Percentiles rank a stretch among this genome's conserved stretches.
Evolutionary conservation across 2,329 filamentous ascomycete genomes (phyloP).

Genomic region (Penicillium hordei): DNA sequence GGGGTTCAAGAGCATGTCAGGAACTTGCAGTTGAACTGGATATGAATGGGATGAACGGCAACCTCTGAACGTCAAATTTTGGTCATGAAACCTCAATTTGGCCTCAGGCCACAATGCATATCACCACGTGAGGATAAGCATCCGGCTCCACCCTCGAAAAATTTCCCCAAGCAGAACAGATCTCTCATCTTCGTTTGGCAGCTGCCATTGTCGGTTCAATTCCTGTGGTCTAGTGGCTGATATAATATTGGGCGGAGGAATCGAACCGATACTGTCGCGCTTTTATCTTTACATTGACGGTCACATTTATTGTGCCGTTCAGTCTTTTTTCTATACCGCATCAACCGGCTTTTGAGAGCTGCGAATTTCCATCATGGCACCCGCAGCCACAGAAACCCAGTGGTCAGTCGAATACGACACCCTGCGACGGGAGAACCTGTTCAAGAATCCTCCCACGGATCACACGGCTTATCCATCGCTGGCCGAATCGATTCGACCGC

Average conservation of each 20-base stretch:
- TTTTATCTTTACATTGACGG: conserved; percentile 8
- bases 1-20: neutral
- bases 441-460: conserved; percentile 83
- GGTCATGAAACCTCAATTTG: neutral
- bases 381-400: conserved; percentile 61
- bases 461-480: conserved; percentile 84
- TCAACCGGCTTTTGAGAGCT: conserved; percentile 7
- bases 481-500: conserved; percentile 80
- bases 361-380: conserved; percentile 49
- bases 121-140: conserved; percentile 46
- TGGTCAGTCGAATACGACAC: conserved; percentile 90
- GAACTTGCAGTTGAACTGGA: neutral
- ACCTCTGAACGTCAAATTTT: neutral
- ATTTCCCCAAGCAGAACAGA: conserved; percentile 36
- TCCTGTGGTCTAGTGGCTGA: conserved; percentile 21
- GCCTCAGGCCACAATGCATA: conserved; percentile 30
- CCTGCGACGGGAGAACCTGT: conserved; percentile 80
- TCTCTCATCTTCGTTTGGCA: conserved; percentile 25
- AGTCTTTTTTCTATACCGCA: conserved; percentile 13
- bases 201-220: conserved; percentile 29
- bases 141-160: conserved; percentile 40
- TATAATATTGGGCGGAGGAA: conserved; percentile 18
- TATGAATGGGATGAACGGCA: neutral
- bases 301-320: conserved; percentile 5
- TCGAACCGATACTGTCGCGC: neutral